These are phyloP conservation scores for Tolypocladium sp. DNA, from an alignment of 2,329 filamentous ascomycete genomes.

Conservation along the genomic window DNA sequence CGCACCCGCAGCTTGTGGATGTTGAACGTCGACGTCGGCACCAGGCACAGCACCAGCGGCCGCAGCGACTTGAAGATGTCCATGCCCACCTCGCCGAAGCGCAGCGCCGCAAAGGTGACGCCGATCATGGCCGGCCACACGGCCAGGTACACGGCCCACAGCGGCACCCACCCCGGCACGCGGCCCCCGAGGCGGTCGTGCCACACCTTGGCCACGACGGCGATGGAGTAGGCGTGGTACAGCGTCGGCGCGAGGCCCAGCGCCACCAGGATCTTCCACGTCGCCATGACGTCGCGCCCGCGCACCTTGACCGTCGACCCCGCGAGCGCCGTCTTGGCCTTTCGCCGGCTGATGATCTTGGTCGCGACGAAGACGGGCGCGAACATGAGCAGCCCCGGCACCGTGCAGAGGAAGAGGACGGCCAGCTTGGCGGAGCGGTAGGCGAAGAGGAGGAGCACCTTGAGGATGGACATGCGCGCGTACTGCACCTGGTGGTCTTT, in stretches of 20 bases:
- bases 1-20: slow-evolving; percentile 67
- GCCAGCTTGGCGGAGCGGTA: slow-evolving; percentile 73
- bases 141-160: slow-evolving; percentile 65
- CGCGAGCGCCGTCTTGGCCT: slow-evolving; percentile 75
- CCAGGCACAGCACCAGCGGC: slow-evolving; percentile 76
- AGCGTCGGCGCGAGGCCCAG: slow-evolving; percentile 73
- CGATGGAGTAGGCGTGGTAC: slow-evolving; percentile 70
- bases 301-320: slow-evolving; percentile 84
- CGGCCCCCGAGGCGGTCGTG: slow-evolving; percentile 75
- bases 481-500: slow-evolving; percentile 94
- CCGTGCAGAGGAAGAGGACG: slow-evolving; percentile 67
- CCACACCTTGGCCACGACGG: slow-evolving; percentile 70
- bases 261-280: slow-evolving; percentile 88
- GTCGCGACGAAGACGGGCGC: slow-evolving; percentile 79
- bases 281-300: slow-evolving; percentile 82
- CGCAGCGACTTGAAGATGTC: slow-evolving; percentile 93
- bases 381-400: slow-evolving; percentile 83
- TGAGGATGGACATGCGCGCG: slow-evolving; percentile 69
- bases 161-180: slow-evolving; percentile 69
- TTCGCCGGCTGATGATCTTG: slow-evolving; percentile 72
- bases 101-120: slow-evolving; percentile 85
- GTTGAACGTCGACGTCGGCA: slow-evolving; percentile 75
- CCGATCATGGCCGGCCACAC: slow-evolving; percentile 76
- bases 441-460: slow-evolving; percentile 66
- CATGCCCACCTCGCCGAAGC: slow-evolving; percentile 97